Evolutionary conservation across 352 stramenopile genomes (phyloP).

Genomic region (Globisporangium perplexum): DNA sequence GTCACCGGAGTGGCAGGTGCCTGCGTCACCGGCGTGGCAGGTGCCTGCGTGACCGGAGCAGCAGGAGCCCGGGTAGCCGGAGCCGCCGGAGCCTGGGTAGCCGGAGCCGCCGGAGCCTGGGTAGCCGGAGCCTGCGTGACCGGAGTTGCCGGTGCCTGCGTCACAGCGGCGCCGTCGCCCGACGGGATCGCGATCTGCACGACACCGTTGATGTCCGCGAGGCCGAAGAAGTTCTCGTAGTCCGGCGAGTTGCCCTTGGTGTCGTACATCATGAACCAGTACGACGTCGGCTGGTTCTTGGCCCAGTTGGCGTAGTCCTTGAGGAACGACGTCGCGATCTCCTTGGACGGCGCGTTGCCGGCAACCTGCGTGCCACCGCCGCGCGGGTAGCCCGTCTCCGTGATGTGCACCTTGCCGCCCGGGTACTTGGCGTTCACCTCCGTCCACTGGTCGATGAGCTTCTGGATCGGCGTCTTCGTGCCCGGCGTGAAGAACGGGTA

Average conservation of each 20-base stretch:
- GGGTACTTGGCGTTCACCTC: slow-evolving; percentile 27
- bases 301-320: slow-evolving; percentile 27
- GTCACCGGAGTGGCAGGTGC: background rate
- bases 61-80: background rate
- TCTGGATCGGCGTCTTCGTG: slow-evolving; percentile 22
- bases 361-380: slow-evolving; percentile 10
- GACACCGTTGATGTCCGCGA: slow-evolving; percentile 19
- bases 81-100: background rate
- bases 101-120: background rate
- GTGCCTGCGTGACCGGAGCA: background rate
- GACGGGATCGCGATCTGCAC: slow-evolving; percentile 23
- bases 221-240: slow-evolving; percentile 41
- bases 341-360: slow-evolving; percentile 24
- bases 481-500: slow-evolving; percentile 42
- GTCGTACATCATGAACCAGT: slow-evolving; percentile 49
- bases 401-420: slow-evolving; percentile 26
- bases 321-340: slow-evolving; percentile 19
- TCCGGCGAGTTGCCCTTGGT: slow-evolving; percentile 21
- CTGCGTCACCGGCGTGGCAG: background rate
- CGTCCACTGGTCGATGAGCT: slow-evolving; percentile 27
- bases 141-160: background rate
- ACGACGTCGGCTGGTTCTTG: slow-evolving; percentile 18
- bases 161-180: slow-evolving; percentile 8
- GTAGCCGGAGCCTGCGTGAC: background rate
- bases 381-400: slow-evolving; percentile 38